A percentile compares a stretch with the other conserved stretches of the same genome.
These are phyloP conservation scores for Gossypium thurberi DNA, from an alignment of 345 rosid species.

Conservation along the genomic window DNA sequence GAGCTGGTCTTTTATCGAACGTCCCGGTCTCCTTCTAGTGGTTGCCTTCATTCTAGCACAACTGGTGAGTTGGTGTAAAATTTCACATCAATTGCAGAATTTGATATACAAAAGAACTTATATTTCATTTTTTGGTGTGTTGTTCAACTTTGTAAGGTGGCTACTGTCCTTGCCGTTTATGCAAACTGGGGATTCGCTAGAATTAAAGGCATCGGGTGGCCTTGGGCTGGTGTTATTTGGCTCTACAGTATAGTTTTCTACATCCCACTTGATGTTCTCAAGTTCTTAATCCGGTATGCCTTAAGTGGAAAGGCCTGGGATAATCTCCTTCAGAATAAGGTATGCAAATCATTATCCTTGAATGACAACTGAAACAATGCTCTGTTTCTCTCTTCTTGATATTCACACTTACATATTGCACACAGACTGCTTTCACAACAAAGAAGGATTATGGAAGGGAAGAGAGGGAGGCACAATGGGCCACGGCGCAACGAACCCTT, in stretches of 20 bases:
- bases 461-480: conserved; percentile 4
- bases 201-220: conserved; percentile 74
- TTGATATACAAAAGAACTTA: background rate
- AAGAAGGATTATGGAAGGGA: conserved; percentile 3
- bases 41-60: background rate
- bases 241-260: conserved; percentile 66
- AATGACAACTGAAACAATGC: background rate
- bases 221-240: conserved; percentile 96
- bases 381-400: background rate
- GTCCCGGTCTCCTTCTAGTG: background rate
- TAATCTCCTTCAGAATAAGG: conserved; percentile 1
- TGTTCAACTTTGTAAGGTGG: background rate
- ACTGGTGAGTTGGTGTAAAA: background rate
- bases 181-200: conserved; percentile 34
- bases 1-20: conserved; percentile 2
- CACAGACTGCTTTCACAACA: background rate
- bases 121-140: background rate
- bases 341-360: background rate
- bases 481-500: background rate
- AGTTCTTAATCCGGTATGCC: conserved; percentile 37
- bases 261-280: conserved; percentile 69
- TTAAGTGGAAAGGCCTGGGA: conserved; percentile 2
- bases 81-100: background rate
- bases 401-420: background rate
- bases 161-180: background rate